Percentiles rank a stretch among this genome's conserved stretches.
Evolutionary conservation across 2,329 filamentous ascomycete genomes (phyloP).

Genomic region (Cercospora beticola): DNA sequence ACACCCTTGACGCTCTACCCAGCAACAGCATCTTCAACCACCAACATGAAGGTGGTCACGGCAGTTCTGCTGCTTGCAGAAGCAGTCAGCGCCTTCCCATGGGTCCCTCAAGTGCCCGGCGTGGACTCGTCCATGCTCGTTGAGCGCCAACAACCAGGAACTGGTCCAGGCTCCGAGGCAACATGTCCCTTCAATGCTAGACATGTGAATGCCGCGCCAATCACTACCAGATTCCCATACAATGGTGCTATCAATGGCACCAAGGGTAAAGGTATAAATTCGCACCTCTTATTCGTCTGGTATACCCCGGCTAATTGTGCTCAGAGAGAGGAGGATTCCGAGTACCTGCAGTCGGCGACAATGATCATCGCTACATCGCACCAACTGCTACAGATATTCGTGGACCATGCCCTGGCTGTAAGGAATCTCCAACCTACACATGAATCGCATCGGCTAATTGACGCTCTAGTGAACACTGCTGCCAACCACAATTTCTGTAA

Average conservation of each 20-base stretch:
- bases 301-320: neutral
- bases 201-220: conserved; percentile 40
- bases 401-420: conserved; percentile 40
- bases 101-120: conserved; percentile 39
- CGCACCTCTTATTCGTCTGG: neutral
- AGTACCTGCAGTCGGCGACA: conserved; percentile 46
- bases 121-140: conserved; percentile 40
- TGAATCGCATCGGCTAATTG: neutral
- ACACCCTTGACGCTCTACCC: neutral
- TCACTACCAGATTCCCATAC: conserved; percentile 43
- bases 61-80: conserved; percentile 23
- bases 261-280: conserved; percentile 36
- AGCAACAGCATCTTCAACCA: neutral
- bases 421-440: conserved; percentile 28
- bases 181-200: conserved; percentile 43
- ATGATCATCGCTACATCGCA: conserved; percentile 40
- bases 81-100: conserved; percentile 42
- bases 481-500: conserved; percentile 46
- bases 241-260: conserved; percentile 45
- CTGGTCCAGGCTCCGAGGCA: conserved; percentile 31
- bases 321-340: conserved; percentile 44
- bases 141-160: conserved; percentile 37
- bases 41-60: conserved; percentile 30
- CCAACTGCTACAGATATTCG: conserved; percentile 44
- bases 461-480: conserved; percentile 39